Conservation (phyloP, 495 filamentous ascomycete species). For the Tuber borchii region DNA sequence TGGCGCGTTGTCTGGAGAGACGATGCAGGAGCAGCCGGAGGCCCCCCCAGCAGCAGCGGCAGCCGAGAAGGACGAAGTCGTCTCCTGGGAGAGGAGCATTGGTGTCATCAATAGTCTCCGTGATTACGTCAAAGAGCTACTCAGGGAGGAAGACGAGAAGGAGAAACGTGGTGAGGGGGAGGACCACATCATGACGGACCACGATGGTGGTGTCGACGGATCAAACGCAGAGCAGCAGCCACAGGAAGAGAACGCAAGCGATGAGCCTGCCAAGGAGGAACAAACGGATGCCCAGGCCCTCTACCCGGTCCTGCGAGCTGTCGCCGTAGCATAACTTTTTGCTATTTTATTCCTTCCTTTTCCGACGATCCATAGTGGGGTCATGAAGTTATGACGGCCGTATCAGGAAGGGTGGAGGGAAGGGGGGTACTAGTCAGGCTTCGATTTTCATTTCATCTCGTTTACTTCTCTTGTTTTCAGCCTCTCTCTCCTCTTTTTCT, state of each 20-base stretch:
- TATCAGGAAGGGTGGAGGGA: neutral
- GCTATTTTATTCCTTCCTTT: slow-evolving; percentile 24
- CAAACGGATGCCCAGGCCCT: slow-evolving; percentile 49
- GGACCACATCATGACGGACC: slow-evolving; percentile 35
- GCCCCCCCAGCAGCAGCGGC: neutral
- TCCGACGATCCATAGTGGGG: neutral
- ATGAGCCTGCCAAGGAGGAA: slow-evolving; percentile 38
- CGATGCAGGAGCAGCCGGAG: neutral
- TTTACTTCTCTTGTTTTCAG: neutral
- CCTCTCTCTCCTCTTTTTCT: neutral
- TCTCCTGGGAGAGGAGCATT: slow-evolving; percentile 28
- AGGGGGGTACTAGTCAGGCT: slow-evolving; percentile 39
- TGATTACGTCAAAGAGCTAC: slow-evolving; percentile 27
- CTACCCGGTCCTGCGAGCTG: slow-evolving; percentile 45
- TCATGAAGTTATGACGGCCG: neutral
- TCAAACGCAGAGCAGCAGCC: slow-evolving; percentile 29
- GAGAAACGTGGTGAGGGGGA: slow-evolving; percentile 29
- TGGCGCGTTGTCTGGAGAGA: slow-evolving; percentile 26
- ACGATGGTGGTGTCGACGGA: slow-evolving; percentile 19
- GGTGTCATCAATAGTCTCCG: slow-evolving; percentile 34
- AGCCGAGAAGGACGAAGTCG: slow-evolving; percentile 11
- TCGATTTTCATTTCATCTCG: slow-evolving; percentile 37
- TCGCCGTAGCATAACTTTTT: slow-evolving; percentile 40
- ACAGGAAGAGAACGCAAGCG: slow-evolving; percentile 23
- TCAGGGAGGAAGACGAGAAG: slow-evolving; percentile 34